A percentile compares a stretch with the other conserved stretches of the same genome.
phyloP scores from a whole-genome alignment of 2,329 filamentous ascomycete genomes.

The Aspergillus carbonarius region DNA sequence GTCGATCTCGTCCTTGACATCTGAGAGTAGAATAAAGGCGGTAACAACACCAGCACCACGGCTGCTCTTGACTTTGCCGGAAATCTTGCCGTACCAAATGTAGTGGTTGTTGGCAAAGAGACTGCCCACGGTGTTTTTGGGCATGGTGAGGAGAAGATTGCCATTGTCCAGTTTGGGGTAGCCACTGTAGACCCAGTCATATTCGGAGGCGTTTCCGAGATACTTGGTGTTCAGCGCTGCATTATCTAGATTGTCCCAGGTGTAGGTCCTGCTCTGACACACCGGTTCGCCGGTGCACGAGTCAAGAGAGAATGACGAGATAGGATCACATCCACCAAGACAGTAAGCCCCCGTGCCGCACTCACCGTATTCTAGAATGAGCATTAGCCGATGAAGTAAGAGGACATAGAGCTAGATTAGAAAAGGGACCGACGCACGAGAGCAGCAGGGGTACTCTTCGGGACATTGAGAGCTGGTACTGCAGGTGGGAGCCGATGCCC shows the following conservation, averaged over 20 bases:
- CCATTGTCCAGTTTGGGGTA: slow-evolving; percentile 62
- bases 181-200: slow-evolving; percentile 89
- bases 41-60: slow-evolving; percentile 89
- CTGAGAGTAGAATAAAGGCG: slow-evolving; percentile 91
- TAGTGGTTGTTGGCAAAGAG: slow-evolving; percentile 81
- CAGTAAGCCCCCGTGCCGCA: slow-evolving; percentile 95
- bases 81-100: slow-evolving; percentile 96
- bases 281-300: slow-evolving; percentile 82
- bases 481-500: slow-evolving; percentile 33
- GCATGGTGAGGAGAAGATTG: slow-evolving; percentile 84
- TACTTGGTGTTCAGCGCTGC: slow-evolving; percentile 75
- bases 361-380: slow-evolving; percentile 73
- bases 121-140: slow-evolving; percentile 78
- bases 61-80: slow-evolving; percentile 79
- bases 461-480: slow-evolving; percentile 63
- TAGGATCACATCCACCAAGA: slow-evolving; percentile 89
- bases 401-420: background rate
- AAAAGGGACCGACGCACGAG: slow-evolving; percentile 59
- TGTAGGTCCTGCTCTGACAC: slow-evolving; percentile 73
- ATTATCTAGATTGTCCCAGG: slow-evolving; percentile 69
- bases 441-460: slow-evolving; percentile 71
- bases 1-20: slow-evolving; percentile 98
- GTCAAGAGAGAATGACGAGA: slow-evolving; percentile 76
- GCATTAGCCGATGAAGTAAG: slow-evolving; percentile 13
- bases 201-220: slow-evolving; percentile 74